These are phyloP conservation scores for Byssoonygena ceratinophila DNA, from an alignment of 2,329 filamentous ascomycete genomes.

Conservation along the genomic window DNA sequence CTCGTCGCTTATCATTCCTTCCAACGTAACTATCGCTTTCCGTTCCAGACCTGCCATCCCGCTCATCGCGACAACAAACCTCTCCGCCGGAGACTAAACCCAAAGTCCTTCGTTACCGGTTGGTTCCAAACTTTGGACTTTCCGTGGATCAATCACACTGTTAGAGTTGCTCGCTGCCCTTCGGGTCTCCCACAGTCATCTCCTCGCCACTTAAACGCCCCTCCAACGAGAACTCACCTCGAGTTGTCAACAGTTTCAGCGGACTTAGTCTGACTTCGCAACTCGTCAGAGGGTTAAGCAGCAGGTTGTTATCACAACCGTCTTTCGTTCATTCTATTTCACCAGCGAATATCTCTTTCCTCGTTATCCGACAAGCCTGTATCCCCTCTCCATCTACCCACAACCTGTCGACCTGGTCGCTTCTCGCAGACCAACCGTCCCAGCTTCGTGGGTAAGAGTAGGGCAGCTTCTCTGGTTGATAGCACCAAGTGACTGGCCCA, in stretches of 20 bases:
- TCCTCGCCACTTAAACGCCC: constrained; percentile 1
- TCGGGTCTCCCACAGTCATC: neutral
- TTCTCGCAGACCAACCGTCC: neutral
- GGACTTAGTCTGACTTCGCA: neutral
- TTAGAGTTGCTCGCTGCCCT: constrained; percentile 3
- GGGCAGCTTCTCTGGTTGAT: constrained; percentile 22
- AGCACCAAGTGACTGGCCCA: constrained; percentile 27
- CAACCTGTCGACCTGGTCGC: neutral
- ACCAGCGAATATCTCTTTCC: neutral
- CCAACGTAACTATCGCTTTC: neutral
- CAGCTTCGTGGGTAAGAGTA: constrained; percentile 9
- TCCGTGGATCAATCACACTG: neutral
- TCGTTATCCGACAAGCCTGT: neutral
- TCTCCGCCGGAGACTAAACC: neutral
- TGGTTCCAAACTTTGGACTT: constrained; percentile 1
- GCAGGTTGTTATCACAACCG: neutral
- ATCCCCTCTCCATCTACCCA: neutral
- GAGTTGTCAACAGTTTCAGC: neutral
- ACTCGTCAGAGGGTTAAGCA: neutral
- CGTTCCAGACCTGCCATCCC: neutral
- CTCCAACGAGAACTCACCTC: neutral
- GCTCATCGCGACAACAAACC: neutral
- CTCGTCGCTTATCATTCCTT: neutral
- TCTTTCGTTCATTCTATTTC: neutral
- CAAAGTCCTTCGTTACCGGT: constrained; percentile 1